phyloP scores from a whole-genome alignment of 108 stramenopile genomes.

The Pelagomonas calceolata region DNA sequence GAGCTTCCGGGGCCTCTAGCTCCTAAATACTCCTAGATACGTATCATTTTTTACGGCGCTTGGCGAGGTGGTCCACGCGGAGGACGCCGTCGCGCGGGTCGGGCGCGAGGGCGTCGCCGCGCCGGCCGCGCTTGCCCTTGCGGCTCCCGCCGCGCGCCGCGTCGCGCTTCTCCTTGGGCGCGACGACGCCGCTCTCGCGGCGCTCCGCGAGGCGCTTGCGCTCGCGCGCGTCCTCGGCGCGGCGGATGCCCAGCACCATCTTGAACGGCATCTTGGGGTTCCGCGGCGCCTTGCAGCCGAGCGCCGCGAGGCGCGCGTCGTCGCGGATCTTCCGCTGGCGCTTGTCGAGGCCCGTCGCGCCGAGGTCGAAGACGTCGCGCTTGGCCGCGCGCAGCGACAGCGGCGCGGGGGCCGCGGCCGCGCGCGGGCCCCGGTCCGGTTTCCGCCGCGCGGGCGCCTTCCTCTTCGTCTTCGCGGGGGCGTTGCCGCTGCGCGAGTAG shows the following conservation, averaged over 20 bases:
- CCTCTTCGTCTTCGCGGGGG: constrained; percentile 18
- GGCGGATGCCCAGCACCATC: not conserved
- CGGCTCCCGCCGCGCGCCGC: not conserved
- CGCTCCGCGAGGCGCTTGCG: not conserved
- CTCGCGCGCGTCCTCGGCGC: not conserved
- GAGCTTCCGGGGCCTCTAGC: no score
- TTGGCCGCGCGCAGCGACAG: not conserved
- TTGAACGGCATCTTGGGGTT: not conserved
- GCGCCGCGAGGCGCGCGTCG: not conserved
- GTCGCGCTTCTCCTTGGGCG: not conserved
- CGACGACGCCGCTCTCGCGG: not conserved
- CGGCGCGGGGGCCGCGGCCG: no score
- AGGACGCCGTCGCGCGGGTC: not conserved
- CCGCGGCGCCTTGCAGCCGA: not conserved
- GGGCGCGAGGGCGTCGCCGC: not conserved
- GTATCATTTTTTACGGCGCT: no score
- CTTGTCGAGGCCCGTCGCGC: not conserved
- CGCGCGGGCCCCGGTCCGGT: no score
- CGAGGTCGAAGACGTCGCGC: not conserved
- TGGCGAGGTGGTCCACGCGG: not conserved
- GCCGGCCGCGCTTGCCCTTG: not conserved
- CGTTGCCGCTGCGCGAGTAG: constrained; percentile 22
- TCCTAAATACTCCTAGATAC: no score
- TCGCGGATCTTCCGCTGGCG: not conserved
- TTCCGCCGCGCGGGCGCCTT: not conserved